These are phyloP conservation scores for Pseudotsuga menziesii DNA, from an alignment of 75 land plant species.

Conservation along the genomic window DNA sequence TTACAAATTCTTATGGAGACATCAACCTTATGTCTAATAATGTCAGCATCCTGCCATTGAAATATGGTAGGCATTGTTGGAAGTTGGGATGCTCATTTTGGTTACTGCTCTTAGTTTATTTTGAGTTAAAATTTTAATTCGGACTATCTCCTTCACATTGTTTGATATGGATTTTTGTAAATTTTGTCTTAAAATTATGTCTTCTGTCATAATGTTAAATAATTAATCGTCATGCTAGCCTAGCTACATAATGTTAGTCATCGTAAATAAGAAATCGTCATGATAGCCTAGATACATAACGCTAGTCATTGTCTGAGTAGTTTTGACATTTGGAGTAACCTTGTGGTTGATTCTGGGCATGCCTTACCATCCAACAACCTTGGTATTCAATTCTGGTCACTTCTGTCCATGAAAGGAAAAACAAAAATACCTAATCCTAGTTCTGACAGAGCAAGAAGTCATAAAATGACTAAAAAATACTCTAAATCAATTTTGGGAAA, in stretches of 20 bases:
- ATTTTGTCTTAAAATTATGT: neutral
- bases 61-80: conserved; percentile 45
- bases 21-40: conserved; percentile 45
- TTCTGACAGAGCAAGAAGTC: too few species aligned
- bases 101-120: neutral
- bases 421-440: too few species aligned
- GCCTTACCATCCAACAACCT: too few species aligned
- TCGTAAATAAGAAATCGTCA: too few species aligned
- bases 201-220: neutral
- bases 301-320: too few species aligned
- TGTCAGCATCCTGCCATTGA: conserved; percentile 44
- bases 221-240: neutral
- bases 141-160: neutral
- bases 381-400: too few species aligned
- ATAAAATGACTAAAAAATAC: too few species aligned
- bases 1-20: conserved; percentile 77
- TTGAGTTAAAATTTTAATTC: neutral
- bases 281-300: too few species aligned
- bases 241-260: neutral
- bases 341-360: too few species aligned
- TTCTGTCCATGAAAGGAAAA: too few species aligned
- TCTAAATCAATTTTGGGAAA: too few species aligned
- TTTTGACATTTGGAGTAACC: too few species aligned
- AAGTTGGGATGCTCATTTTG: neutral
- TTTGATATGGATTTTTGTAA: neutral